Evolutionary conservation across 1,139 yeast species (phyloP).

Genomic region (Blastobotrys persicus): DNA sequence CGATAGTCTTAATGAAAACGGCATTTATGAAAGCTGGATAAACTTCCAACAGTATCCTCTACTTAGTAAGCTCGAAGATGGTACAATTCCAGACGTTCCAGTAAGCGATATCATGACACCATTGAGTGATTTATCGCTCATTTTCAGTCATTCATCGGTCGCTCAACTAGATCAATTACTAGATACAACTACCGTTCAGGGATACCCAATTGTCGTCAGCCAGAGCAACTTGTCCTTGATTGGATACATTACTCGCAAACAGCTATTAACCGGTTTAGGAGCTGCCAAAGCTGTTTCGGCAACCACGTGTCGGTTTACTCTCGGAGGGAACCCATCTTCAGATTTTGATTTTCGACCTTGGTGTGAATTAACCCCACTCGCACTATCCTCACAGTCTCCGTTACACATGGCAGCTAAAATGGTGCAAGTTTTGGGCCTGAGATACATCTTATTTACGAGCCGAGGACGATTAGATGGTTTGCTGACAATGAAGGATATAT

Average conservation of each 20-base stretch:
- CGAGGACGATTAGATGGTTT: slow-evolving; percentile 46
- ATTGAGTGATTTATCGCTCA: slow-evolving; percentile 30
- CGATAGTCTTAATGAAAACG: slow-evolving; percentile 40
- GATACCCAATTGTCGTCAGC: slow-evolving; percentile 44
- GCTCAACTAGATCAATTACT: slow-evolving; percentile 25
- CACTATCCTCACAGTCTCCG: slow-evolving; percentile 31
- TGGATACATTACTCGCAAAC: slow-evolving; percentile 45
- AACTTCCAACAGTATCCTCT: slow-evolving; percentile 41
- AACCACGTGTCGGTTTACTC: slow-evolving; percentile 24
- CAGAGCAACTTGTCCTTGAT: slow-evolving; percentile 32
- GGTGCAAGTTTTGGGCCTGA: slow-evolving; percentile 53
- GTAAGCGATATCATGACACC: slow-evolving; percentile 37
- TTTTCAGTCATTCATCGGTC: slow-evolving; percentile 21
- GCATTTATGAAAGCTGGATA: slow-evolving; percentile 47
- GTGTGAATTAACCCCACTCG: slow-evolving; percentile 35
- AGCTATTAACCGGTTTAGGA: slow-evolving; percentile 35
- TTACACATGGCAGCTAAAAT: slow-evolving; percentile 49
- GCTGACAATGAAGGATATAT: slow-evolving; percentile 66
- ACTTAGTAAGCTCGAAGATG: slow-evolving; percentile 39
- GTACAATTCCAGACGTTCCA: slow-evolving; percentile 37
- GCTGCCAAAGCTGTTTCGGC: slow-evolving; percentile 9
- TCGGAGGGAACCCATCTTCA: slow-evolving; percentile 5
- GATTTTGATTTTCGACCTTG: slow-evolving; percentile 26
- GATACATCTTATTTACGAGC: slow-evolving; percentile 54
- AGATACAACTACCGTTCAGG: slow-evolving; percentile 32